Percentiles rank a stretch among this genome's conserved stretches.
Evolutionary conservation across 306 rosid genomes (phyloP).

Genomic region (Pyrus communis): DNA sequence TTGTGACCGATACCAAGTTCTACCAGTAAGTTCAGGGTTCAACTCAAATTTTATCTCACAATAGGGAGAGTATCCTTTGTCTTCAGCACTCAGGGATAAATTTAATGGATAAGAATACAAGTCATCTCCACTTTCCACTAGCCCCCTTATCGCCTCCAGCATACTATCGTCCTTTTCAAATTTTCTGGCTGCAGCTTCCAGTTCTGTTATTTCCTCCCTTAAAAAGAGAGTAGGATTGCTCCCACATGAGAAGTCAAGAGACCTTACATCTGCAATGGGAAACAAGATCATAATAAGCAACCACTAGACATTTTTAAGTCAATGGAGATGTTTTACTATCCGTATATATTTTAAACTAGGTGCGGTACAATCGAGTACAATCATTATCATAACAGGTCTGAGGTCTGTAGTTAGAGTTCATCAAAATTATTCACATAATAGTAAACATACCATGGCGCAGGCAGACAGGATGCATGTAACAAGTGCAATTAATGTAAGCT

Average conservation of each 20-base stretch:
- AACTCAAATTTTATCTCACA: slow-evolving; percentile 56
- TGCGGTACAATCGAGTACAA: not conserved
- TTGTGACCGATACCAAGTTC: slow-evolving; percentile 30
- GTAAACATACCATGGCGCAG: slow-evolving; percentile 79
- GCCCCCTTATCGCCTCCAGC: slow-evolving; percentile 36
- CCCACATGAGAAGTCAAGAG: slow-evolving; percentile 70
- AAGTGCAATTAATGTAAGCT: slow-evolving; percentile 68
- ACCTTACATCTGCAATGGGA: slow-evolving; percentile 43
- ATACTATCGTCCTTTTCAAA: slow-evolving; percentile 68
- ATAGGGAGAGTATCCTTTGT: slow-evolving; percentile 57
- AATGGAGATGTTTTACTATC: not conserved
- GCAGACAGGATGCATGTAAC: slow-evolving; percentile 71
- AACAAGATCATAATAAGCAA: not conserved
- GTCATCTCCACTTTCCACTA: slow-evolving; percentile 37
- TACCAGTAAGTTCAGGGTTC: slow-evolving; percentile 22
- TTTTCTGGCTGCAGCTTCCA: slow-evolving; percentile 81
- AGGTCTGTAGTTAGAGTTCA: not conserved
- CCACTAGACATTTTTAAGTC: not conserved
- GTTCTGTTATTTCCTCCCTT: slow-evolving; percentile 64
- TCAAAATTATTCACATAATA: not conserved
- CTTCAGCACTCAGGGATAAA: slow-evolving; percentile 51
- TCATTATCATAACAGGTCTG: not conserved
- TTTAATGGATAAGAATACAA: slow-evolving; percentile 55
- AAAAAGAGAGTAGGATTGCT: slow-evolving; percentile 42
- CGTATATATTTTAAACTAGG: not conserved